A percentile compares a stretch with the other conserved stretches of the same genome.
Conservation (phyloP, 2,329 filamentous ascomycete species). For the Trichoderma simmonsii region DNA sequence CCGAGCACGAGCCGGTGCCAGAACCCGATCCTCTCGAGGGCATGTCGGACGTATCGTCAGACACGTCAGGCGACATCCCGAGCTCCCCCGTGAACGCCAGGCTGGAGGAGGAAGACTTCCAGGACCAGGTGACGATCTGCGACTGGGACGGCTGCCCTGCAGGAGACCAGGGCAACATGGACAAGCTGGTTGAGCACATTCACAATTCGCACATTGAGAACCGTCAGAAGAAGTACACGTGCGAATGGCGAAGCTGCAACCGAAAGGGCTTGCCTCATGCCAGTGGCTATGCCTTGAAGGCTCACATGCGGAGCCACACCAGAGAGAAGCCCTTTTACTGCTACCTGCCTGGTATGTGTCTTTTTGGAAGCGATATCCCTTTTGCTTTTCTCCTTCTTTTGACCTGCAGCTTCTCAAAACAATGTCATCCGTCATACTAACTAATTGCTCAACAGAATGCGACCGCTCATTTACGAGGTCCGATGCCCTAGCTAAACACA, state of each 20-base stretch:
- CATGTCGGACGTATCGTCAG: slow-evolving; percentile 76
- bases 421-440: background rate
- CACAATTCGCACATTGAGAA: slow-evolving; percentile 93
- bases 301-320: slow-evolving; percentile 97
- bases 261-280: slow-evolving; percentile 89
- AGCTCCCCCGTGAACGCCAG: slow-evolving; percentile 65
- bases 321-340: slow-evolving; percentile 99
- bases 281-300: slow-evolving; percentile 91
- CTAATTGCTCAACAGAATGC: slow-evolving; percentile 64
- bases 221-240: slow-evolving; percentile 95
- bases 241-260: slow-evolving; percentile 89
- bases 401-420: background rate
- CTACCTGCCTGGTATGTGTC: slow-evolving; percentile 75
- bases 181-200: slow-evolving; percentile 75
- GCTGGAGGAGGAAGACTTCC: slow-evolving; percentile 69
- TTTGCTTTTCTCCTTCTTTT: background rate
- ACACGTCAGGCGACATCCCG: slow-evolving; percentile 82
- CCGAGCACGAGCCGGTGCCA: slow-evolving; percentile 45
- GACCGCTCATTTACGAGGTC: slow-evolving; percentile 95
- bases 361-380: background rate
- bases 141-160: slow-evolving; percentile 72
- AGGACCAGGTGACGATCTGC: slow-evolving; percentile 75
- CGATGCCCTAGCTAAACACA: slow-evolving; percentile 94
- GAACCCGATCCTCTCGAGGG: slow-evolving; percentile 54
- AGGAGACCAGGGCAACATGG: slow-evolving; percentile 75